These are phyloP conservation scores for Phytopythium vexans DNA, from an alignment of 352 stramenopile species.

Conservation along the genomic window DNA sequence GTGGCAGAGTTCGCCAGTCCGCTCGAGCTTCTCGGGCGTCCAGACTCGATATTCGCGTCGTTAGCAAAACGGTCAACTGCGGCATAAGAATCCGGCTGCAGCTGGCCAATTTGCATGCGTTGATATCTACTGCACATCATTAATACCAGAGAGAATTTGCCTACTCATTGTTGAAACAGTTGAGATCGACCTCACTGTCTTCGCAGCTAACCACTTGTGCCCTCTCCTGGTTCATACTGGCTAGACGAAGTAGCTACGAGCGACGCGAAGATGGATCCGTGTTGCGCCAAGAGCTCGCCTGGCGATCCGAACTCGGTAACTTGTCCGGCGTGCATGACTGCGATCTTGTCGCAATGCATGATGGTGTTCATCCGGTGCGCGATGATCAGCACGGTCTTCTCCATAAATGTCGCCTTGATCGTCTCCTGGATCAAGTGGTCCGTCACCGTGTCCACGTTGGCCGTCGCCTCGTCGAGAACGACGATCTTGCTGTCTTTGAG, in stretches of 20 bases:
- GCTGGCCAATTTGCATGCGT: no score
- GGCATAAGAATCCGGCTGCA: neutral
- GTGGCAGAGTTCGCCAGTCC: constrained; percentile 83
- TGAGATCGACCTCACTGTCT: no score
- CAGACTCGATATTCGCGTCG: constrained; percentile 31
- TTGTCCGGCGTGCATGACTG: constrained; percentile 91
- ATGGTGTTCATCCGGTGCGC: constrained; percentile 96
- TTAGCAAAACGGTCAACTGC: constrained; percentile 15
- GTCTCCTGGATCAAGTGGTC: constrained; percentile 82
- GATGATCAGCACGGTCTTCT: constrained; percentile 93
- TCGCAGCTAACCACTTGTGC: no score
- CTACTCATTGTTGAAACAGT: no score
- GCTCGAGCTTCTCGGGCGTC: constrained; percentile 45
- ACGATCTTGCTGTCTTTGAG: constrained; percentile 84
- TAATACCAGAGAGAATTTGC: no score
- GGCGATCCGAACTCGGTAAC: constrained; percentile 83
- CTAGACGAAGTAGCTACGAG: constrained; percentile 5
- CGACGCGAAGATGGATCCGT: constrained; percentile 31
- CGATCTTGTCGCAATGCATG: constrained; percentile 88
- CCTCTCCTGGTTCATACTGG: constrained; percentile 5
- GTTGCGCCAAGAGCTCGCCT: constrained; percentile 45
- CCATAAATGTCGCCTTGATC: constrained; percentile 58
- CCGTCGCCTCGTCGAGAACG: constrained; percentile 94
- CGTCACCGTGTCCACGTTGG: constrained; percentile 84
- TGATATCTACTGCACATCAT: no score